phyloP scores from a whole-genome alignment of 2,329 filamentous ascomycete species.

The Ascochyta rabiei region DNA sequence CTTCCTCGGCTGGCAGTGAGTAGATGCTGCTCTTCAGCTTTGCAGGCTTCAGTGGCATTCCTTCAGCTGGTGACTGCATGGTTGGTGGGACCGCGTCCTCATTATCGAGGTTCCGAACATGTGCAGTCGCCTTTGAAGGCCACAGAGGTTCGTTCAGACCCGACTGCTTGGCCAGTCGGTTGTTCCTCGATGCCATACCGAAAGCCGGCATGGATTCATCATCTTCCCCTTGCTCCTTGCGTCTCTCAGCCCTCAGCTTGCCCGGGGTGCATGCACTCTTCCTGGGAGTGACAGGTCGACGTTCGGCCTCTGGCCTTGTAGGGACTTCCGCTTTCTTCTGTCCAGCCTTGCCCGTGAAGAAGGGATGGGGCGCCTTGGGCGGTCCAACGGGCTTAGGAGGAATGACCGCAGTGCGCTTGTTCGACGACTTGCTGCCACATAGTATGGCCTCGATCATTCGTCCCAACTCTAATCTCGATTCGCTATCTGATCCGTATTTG shows the following conservation, averaged over 20 bases:
- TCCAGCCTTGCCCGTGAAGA: constrained; percentile 66
- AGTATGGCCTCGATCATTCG: constrained; percentile 69
- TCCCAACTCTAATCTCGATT: constrained; percentile 58
- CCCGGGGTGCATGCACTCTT: constrained; percentile 55
- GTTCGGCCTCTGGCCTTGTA: constrained; percentile 17
- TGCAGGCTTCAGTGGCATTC: constrained; percentile 21
- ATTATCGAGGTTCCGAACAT: constrained; percentile 39
- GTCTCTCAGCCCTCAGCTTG: constrained; percentile 50
- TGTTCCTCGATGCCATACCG: constrained; percentile 26
- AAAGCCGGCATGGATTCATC: constrained; percentile 25
- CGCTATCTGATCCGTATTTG: constrained; percentile 62
- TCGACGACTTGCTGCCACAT: constrained; percentile 36
- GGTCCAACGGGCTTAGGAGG: constrained; percentile 39
- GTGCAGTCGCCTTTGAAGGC: constrained; percentile 67
- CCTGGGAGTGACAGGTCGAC: constrained; percentile 25
- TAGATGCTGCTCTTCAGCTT: constrained; percentile 51
- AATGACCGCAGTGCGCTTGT: constrained; percentile 22
- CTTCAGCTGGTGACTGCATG: neutral
- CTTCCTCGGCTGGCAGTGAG: constrained; percentile 29
- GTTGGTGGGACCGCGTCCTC: neutral
- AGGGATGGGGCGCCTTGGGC: constrained; percentile 66
- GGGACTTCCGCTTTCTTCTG: constrained; percentile 28
- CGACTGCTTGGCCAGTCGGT: constrained; percentile 61
- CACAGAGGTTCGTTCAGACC: constrained; percentile 72
- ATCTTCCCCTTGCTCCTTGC: constrained; percentile 26